Evolutionary conservation across 1,284 basidiomycete genomes (phyloP).

Genomic region (Fistulina hepatica): DNA sequence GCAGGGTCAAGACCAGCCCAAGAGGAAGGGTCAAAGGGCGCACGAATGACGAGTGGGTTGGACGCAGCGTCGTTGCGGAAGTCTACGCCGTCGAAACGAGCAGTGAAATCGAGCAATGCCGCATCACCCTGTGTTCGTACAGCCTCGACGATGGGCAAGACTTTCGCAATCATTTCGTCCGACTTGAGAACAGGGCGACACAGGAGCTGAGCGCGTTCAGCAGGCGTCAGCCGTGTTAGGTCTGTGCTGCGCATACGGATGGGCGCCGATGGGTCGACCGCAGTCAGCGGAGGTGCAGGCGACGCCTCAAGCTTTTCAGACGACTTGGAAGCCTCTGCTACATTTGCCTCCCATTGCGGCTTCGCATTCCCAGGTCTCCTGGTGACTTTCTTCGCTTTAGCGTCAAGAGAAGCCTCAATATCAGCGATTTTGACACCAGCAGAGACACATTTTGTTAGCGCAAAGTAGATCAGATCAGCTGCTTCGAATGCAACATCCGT

Average conservation of each 20-base stretch:
- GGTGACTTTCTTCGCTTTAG: conserved; percentile 81
- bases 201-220: conserved; percentile 64
- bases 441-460: conserved; percentile 77
- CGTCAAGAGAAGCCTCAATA: conserved; percentile 78
- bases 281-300: conserved; percentile 19
- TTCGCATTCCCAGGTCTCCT: conserved; percentile 92
- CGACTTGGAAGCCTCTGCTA: conserved; percentile 55
- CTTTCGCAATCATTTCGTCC: conserved; percentile 89
- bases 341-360: conserved; percentile 30
- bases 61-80: too few relatives aligned
- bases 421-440: conserved; percentile 80
- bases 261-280: conserved; percentile 25
- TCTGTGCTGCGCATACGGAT: conserved; percentile 74
- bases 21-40: conserved; percentile 49
- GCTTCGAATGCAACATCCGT: conserved; percentile 94
- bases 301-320: conserved; percentile 20
- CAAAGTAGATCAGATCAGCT: conserved; percentile 94
- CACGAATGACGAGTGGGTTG: conserved; percentile 47
- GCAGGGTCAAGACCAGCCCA: conserved; percentile 48
- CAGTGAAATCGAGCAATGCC: conserved; percentile 82
- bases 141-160: conserved; percentile 88
- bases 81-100: conserved; percentile 83
- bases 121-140: conserved; percentile 80
- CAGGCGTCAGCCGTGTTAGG: conserved; percentile 40
- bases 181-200: conserved; percentile 89